These are phyloP conservation scores for Saprolegnia parasitica DNA, from an alignment of 352 stramenopile species.

Conservation along the genomic window DNA sequence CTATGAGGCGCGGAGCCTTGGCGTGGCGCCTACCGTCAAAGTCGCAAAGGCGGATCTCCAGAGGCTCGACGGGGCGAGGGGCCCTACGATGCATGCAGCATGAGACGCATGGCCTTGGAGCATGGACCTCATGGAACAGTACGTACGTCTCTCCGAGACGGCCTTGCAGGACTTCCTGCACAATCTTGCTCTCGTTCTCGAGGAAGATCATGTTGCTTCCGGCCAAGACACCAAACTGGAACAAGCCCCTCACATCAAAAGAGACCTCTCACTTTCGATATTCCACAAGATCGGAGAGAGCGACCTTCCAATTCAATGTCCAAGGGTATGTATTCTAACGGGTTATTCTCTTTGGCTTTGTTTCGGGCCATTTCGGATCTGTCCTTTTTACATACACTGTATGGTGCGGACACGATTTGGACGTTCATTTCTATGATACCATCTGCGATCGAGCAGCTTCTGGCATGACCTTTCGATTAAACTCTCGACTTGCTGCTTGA, in stretches of 20 bases:
- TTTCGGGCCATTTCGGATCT: no score
- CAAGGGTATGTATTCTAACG: not conserved
- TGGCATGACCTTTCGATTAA: no score
- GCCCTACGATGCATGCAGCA: constrained; percentile 38
- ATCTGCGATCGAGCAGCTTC: no score
- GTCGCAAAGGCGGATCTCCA: constrained; percentile 77
- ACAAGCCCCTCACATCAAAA: constrained; percentile 4
- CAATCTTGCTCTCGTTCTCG: constrained; percentile 85
- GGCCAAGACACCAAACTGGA: constrained; percentile 1
- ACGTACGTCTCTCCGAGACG: constrained; percentile 63
- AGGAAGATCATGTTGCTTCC: constrained; percentile 64
- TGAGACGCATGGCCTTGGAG: not conserved
- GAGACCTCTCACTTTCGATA: not conserved
- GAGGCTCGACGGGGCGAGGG: constrained; percentile 60
- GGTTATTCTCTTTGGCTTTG: not conserved
- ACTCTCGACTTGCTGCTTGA: no score
- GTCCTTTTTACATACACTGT: no score
- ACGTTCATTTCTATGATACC: no score
- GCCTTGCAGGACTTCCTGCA: constrained; percentile 74
- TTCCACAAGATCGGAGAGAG: not conserved
- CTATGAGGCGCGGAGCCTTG: not conserved
- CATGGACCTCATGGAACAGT: not conserved
- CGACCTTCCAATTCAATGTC: not conserved
- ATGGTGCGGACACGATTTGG: no score
- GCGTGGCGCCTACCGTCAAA: constrained; percentile 61